These are phyloP conservation scores for Haplosporangium sp. DNA, from an alignment of 371 early-diverging fungal species.

Conservation along the genomic window DNA sequence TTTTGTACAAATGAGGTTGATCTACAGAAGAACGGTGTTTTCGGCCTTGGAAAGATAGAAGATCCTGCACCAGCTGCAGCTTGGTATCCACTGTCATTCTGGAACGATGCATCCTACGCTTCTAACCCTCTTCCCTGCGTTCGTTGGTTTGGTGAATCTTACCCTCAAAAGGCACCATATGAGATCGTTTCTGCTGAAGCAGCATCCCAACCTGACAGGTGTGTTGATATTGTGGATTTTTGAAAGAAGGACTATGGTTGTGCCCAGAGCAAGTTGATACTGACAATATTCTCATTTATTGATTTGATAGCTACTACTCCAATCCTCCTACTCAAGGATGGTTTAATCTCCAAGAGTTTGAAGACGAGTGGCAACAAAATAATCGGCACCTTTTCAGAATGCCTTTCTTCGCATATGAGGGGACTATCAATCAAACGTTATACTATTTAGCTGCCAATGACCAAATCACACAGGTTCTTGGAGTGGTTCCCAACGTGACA, in stretches of 20 bases:
- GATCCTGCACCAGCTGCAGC: conserved; percentile 3
- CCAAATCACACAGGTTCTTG: conserved; percentile 26
- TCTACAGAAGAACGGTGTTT: conserved; percentile 3
- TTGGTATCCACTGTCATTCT: conserved; percentile 20
- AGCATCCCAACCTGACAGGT: conserved; percentile 26
- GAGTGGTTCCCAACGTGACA: conserved; percentile 21
- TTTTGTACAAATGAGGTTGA: conserved; percentile 40
- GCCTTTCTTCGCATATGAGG: background rate
- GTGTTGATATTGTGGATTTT: background rate
- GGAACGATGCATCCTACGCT: background rate
- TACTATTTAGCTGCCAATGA: conserved; percentile 20
- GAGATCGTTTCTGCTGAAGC: conserved; percentile 23
- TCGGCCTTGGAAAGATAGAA: background rate
- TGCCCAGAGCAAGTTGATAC: too few relatives aligned
- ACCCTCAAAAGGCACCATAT: conserved; percentile 36
- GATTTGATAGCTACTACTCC: conserved; percentile 20
- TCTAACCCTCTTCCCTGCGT: conserved; percentile 21
- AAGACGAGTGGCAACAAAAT: background rate
- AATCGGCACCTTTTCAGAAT: background rate
- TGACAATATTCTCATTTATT: background rate
- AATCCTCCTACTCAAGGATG: conserved; percentile 30
- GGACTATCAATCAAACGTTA: conserved; percentile 29
- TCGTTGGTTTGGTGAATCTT: conserved; percentile 48
- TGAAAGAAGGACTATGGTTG: too few relatives aligned
- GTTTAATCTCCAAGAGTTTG: conserved; percentile 16